Conservation (phyloP, 2,329 filamentous ascomycete genomes). For the Dactylellina parvicollis region DNA sequence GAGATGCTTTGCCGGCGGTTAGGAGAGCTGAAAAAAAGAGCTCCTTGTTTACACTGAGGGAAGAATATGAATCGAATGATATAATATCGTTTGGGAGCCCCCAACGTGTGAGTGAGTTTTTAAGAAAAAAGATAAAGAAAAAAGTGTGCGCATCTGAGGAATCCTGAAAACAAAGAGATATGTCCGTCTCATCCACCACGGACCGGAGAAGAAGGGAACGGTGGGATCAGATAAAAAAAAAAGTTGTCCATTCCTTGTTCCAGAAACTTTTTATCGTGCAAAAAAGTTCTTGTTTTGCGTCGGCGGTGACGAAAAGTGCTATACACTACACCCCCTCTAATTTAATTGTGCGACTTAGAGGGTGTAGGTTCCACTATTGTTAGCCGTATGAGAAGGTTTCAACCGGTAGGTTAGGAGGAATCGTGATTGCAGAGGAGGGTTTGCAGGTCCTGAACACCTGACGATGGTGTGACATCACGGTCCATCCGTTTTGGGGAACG, state of each 20-base stretch:
- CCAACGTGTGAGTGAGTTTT: not conserved
- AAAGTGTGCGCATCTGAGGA: conserved; percentile 47
- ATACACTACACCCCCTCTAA: conserved; percentile 40
- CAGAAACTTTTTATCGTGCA: conserved; percentile 4
- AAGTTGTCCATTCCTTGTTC: conserved; percentile 25
- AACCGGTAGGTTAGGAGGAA: conserved; percentile 29
- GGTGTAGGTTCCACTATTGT: conserved; percentile 54
- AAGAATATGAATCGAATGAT: conserved; percentile 1
- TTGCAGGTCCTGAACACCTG: not conserved
- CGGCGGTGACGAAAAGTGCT: conserved; percentile 38
- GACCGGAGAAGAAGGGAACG: conserved; percentile 43
- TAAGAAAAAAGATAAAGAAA: not conserved
- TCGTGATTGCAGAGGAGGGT: conserved; percentile 10
- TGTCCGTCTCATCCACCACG: conserved; percentile 38
- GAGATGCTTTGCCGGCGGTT: conserved; percentile 32
- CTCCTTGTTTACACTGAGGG: conserved; percentile 25
- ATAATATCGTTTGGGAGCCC: not conserved
- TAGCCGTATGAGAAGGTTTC: conserved; percentile 52
- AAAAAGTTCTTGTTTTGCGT: conserved; percentile 31
- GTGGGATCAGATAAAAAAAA: conserved; percentile 39
- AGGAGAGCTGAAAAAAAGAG: conserved; percentile 9
- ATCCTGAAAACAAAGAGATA: conserved; percentile 40
- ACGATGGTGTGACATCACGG: not conserved
- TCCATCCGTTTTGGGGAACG: not conserved
- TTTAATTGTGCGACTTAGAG: conserved; percentile 3